Conservation (phyloP, 257 asterid genomes). For the Galeopsis tetrahit region DNA sequence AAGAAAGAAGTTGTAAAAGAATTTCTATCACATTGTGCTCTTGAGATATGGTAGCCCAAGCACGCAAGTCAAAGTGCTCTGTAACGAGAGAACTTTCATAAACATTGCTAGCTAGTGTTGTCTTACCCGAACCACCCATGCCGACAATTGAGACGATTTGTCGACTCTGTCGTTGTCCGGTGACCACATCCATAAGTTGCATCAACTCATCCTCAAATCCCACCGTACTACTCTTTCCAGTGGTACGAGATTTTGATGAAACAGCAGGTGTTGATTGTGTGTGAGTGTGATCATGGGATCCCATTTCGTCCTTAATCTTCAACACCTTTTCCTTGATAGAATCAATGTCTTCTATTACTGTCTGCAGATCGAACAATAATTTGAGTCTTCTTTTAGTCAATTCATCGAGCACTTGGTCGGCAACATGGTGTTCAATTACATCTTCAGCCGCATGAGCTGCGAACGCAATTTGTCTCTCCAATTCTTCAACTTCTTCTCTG, state of each 20-base stretch:
- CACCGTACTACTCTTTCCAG: background rate
- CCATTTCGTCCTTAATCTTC: background rate
- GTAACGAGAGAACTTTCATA: background rate
- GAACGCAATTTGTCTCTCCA: background rate
- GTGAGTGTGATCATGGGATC: background rate
- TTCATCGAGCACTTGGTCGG: background rate
- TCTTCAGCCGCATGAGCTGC: background rate
- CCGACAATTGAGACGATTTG: background rate
- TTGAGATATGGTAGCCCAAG: slow-evolving; percentile 12
- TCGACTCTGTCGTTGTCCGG: background rate
- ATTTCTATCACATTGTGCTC: slow-evolving; percentile 9
- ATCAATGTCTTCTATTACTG: background rate
- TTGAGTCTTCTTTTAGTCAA: background rate
- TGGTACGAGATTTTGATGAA: background rate
- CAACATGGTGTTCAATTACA: background rate
- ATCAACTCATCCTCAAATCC: background rate
- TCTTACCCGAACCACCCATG: slow-evolving; percentile 11
- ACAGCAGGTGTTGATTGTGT: background rate
- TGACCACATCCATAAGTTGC: background rate
- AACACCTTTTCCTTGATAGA: background rate
- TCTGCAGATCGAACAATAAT: background rate
- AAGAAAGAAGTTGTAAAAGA: background rate
- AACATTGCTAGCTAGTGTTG: background rate
- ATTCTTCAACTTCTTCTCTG: background rate
- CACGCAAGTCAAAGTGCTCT: background rate